These are phyloP conservation scores for Solioccasus polychromus DNA, from an alignment of 768 basidiomycete genomes.

Conservation along the genomic window DNA sequence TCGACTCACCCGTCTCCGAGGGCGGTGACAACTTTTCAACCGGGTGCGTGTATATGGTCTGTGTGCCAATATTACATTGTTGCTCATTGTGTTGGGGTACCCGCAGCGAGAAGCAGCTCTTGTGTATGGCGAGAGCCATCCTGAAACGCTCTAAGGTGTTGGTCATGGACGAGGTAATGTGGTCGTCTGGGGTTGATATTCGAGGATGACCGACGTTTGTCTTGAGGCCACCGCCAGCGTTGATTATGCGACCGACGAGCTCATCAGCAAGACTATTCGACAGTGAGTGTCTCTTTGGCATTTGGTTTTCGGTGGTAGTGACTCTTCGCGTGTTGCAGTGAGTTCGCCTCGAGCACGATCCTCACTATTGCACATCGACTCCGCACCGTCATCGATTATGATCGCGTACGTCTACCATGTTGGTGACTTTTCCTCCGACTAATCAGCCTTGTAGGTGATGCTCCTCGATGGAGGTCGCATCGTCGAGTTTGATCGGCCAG, in stretches of 20 bases:
- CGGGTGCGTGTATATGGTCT: constrained; percentile 44
- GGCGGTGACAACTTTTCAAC: constrained; percentile 90
- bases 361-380: constrained; percentile 81
- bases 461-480: constrained; percentile 77
- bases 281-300: constrained; percentile 47
- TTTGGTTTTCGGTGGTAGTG: background rate
- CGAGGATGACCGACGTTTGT: background rate
- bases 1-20: constrained; percentile 75
- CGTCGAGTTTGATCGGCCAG: constrained; percentile 71
- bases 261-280: constrained; percentile 79
- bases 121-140: constrained; percentile 88
- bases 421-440: constrained; percentile 5
- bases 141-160: constrained; percentile 73
- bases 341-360: constrained; percentile 79
- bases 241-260: constrained; percentile 86
- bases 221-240: constrained; percentile 71
- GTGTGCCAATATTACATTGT: background rate
- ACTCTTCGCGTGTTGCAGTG: constrained; percentile 41
- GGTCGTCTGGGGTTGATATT: no score
- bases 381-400: constrained; percentile 80
- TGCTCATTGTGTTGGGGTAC: background rate
- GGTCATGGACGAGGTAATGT: constrained; percentile 86
- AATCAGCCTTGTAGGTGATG: constrained; percentile 54
- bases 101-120: constrained; percentile 70
- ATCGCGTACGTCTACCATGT: constrained; percentile 53